A percentile compares a stretch with the other conserved stretches of the same genome.
These are phyloP conservation scores for Multifurca ochricompacta DNA, from an alignment of 768 basidiomycete species.

Conservation along the genomic window DNA sequence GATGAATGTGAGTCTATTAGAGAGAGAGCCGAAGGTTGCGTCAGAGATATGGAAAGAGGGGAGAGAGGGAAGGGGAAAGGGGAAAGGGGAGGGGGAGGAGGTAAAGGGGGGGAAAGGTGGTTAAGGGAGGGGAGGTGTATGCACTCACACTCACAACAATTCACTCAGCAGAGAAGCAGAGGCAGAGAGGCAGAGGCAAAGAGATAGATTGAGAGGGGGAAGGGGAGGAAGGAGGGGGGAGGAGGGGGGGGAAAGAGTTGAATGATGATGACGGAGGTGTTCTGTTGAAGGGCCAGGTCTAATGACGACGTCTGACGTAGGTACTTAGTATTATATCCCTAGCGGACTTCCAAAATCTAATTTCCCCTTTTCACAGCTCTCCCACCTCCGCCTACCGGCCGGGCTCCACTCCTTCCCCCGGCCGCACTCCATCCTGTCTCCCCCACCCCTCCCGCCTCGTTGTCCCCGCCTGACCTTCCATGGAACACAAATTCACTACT, in stretches of 20 bases:
- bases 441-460: conserved; percentile 6
- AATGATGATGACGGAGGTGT: conserved; percentile 16
- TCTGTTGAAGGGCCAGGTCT: conserved; percentile 23
- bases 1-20: too few species aligned
- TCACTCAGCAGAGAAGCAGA: too few species aligned
- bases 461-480: conserved; percentile 21
- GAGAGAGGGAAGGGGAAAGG: background rate
- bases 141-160: too few species aligned
- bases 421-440: conserved; percentile 4
- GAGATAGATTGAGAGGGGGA: too few species aligned
- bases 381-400: conserved; percentile 17
- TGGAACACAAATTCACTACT: conserved; percentile 9
- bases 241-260: background rate
- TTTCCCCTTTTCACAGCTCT: conserved; percentile 12
- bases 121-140: too few species aligned
- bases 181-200: too few species aligned
- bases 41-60: background rate
- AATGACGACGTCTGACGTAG: conserved; percentile 40
- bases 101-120: too few species aligned
- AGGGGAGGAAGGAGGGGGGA: background rate
- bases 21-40: too few species aligned
- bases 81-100: too few species aligned
- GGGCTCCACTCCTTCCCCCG: conserved; percentile 17
- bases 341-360: conserved; percentile 32
- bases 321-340: conserved; percentile 35